Evolutionary conservation across 2,329 filamentous ascomycete species (phyloP).

Genomic region (Hymenoscyphus fructigenus): DNA sequence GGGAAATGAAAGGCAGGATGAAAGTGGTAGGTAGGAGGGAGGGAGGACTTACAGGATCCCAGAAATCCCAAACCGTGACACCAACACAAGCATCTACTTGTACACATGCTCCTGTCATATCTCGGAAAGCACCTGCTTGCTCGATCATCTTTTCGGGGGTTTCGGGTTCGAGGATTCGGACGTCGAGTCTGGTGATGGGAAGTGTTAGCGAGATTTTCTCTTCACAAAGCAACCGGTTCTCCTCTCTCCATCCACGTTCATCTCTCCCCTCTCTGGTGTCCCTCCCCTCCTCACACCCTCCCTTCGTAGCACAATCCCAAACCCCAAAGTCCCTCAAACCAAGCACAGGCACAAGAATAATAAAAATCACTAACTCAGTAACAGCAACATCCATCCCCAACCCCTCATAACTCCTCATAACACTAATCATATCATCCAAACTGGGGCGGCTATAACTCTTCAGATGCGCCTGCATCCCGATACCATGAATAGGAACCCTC

Average conservation of each 20-base stretch:
- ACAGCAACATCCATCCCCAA: conserved; percentile 57
- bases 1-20: too few relatives aligned
- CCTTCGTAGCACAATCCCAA: too few relatives aligned
- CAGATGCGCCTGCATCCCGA: conserved; percentile 62
- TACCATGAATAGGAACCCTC: conserved; percentile 59
- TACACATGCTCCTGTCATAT: conserved; percentile 22
- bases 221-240: too few relatives aligned
- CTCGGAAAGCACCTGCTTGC: conserved; percentile 49
- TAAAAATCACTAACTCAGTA: conserved; percentile 49
- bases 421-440: conserved; percentile 45
- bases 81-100: conserved; percentile 30
- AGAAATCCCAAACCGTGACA: conserved; percentile 35
- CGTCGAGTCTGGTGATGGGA: conserved; percentile 40
- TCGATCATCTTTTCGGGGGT: conserved; percentile 37
- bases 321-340: too few relatives aligned
- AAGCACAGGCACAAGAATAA: background rate
- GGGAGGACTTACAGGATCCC: conserved; percentile 33
- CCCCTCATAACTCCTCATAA: conserved; percentile 45
- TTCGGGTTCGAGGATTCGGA: conserved; percentile 49
- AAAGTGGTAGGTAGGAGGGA: too few relatives aligned
- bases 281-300: too few relatives aligned
- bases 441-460: conserved; percentile 48
- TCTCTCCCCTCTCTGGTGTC: too few relatives aligned
- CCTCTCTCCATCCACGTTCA: too few relatives aligned
- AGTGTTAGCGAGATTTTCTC: too few relatives aligned